Percentiles rank a stretch among this genome's conserved stretches.
These are phyloP conservation scores for Phylloporus sp. DNA, from an alignment of 768 basidiomycete genomes.

Conservation along the genomic window DNA sequence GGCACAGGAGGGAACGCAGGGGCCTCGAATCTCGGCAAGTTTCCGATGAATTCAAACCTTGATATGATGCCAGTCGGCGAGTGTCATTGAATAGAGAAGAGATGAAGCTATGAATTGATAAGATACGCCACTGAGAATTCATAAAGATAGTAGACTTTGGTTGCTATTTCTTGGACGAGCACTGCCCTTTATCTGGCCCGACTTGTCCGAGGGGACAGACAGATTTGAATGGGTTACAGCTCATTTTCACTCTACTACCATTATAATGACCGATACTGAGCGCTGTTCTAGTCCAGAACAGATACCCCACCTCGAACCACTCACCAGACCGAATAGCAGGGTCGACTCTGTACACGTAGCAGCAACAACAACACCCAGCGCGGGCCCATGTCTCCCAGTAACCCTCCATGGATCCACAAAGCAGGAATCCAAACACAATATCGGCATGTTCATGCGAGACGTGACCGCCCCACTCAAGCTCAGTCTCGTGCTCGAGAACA, in stretches of 20 bases:
- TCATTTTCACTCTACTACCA: not conserved
- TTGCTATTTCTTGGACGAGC: no score
- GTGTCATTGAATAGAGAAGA: no score
- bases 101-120: no score
- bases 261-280: constrained; percentile 11
- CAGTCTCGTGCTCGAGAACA: constrained; percentile 47
- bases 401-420: not conserved
- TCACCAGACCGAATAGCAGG: constrained; percentile 11
- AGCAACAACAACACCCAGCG: not conserved
- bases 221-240: no score
- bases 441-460: not conserved
- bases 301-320: constrained; percentile 23
- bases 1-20: constrained; percentile 60
- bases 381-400: not conserved
- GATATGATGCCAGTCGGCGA: no score
- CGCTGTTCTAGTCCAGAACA: constrained; percentile 6
- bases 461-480: constrained; percentile 13
- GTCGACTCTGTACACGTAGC: constrained; percentile 5
- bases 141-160: no score
- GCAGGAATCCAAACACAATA: not conserved
- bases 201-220: no score
- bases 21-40: no score
- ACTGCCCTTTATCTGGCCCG: no score
- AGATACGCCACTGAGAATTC: no score
- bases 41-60: no score